A percentile compares a stretch with the other conserved stretches of the same genome.
Evolutionary conservation across 345 rosid species (phyloP).

Genomic region (Salix dunnii): DNA sequence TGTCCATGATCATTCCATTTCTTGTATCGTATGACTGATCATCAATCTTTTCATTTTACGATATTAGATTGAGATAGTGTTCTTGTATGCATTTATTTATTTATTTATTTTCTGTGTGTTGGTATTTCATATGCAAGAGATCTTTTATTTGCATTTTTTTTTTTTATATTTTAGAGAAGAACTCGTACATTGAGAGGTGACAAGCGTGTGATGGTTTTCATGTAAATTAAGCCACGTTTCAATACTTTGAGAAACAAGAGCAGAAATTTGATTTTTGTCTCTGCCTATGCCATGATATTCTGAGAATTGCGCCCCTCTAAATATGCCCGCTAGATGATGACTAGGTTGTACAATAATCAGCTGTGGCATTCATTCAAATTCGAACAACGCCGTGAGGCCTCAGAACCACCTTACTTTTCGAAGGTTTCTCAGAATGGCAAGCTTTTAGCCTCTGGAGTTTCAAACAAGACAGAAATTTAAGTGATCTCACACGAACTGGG

Average conservation of each 20-base stretch:
- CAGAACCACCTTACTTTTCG: background rate
- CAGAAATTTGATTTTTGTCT: background rate
- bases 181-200: background rate
- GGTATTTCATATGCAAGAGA: background rate
- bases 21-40: slow-evolving; percentile 46
- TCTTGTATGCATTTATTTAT: background rate
- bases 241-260: background rate
- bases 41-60: background rate
- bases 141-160: background rate
- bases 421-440: background rate
- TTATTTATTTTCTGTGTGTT: background rate
- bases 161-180: background rate
- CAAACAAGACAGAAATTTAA: too few relatives aligned
- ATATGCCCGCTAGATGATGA: background rate
- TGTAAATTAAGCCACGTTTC: background rate
- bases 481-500: too few relatives aligned
- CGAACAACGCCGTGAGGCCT: background rate
- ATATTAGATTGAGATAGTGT: background rate
- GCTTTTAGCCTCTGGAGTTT: background rate
- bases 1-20: slow-evolving; percentile 61
- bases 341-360: background rate
- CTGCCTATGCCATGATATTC: background rate
- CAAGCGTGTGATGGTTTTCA: background rate
- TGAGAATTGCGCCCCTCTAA: background rate
- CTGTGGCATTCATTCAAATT: background rate